Conservation (phyloP, 2,329 filamentous ascomycete species). For the Eutypa lata region DNA sequence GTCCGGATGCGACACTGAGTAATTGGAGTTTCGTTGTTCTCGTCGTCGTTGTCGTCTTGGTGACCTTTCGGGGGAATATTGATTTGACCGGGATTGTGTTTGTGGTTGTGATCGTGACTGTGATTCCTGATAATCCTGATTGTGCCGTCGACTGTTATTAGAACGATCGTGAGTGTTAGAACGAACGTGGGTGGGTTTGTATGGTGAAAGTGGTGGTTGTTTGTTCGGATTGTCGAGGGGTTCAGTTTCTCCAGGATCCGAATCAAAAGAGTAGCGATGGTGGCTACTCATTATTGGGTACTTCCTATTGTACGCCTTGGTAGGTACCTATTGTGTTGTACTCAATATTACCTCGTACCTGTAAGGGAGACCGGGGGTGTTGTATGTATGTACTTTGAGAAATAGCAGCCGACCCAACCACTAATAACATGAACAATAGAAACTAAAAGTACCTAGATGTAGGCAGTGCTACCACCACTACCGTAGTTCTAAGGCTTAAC, state of each 20-base stretch:
- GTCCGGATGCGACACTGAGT: slow-evolving; percentile 31
- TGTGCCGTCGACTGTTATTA: not conserved
- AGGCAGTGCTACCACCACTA: too few species aligned
- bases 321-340: too few species aligned
- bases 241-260: slow-evolving; percentile 24
- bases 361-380: too few species aligned
- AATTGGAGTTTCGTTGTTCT: slow-evolving; percentile 2
- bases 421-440: too few species aligned
- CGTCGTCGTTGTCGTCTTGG: slow-evolving; percentile 3
- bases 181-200: slow-evolving; percentile 5
- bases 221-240: slow-evolving; percentile 24
- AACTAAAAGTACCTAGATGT: too few species aligned
- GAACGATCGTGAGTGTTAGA: slow-evolving; percentile 3
- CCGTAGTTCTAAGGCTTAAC: too few species aligned
- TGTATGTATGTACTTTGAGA: too few species aligned
- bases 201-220: not conserved
- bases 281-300: slow-evolving; percentile 21
- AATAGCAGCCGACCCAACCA: too few species aligned
- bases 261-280: slow-evolving; percentile 23
- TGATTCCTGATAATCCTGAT: not conserved
- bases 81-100: too few species aligned
- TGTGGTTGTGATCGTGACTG: not conserved
- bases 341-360: too few species aligned
- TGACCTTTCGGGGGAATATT: not conserved
- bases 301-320: not conserved